phyloP scores from a whole-genome alignment of 345 rosid species.

The Pistacia vera region DNA sequence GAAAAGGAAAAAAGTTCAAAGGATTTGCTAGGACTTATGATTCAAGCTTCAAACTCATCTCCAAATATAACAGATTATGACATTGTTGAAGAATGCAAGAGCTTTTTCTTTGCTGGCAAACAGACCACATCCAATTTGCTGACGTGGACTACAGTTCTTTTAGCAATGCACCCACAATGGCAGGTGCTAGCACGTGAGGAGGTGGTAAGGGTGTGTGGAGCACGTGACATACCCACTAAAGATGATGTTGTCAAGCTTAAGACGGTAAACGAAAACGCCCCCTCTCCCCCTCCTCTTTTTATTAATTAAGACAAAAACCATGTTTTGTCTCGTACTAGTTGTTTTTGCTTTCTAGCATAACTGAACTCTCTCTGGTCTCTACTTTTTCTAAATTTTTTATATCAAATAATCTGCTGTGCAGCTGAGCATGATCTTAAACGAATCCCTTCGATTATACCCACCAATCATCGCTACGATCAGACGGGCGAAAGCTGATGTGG shows the following conservation, averaged over 20 bases:
- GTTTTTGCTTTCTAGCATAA: constrained; percentile 9
- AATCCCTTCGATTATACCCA: constrained; percentile 71
- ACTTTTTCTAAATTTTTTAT: not conserved
- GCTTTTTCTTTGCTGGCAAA: constrained; percentile 93
- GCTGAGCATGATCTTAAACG: constrained; percentile 67
- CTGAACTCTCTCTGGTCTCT: constrained; percentile 1
- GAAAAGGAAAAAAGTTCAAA: constrained; percentile 33
- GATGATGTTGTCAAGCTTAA: constrained; percentile 76
- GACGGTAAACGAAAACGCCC: constrained; percentile 43
- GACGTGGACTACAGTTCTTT: constrained; percentile 82
- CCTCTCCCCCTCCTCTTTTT: not conserved
- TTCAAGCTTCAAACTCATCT: constrained; percentile 46
- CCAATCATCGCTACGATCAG: constrained; percentile 76
- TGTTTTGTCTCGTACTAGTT: constrained; percentile 19
- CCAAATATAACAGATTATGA: constrained; percentile 43
- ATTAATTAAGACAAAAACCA: not conserved
- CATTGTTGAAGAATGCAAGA: constrained; percentile 87
- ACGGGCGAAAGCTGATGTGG: constrained; percentile 55
- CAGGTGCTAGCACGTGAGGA: constrained; percentile 86
- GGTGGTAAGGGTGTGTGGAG: constrained; percentile 71
- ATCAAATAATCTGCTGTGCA: constrained; percentile 30
- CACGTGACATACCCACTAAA: constrained; percentile 74
- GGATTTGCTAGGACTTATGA: constrained; percentile 60
- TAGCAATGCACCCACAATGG: constrained; percentile 87
- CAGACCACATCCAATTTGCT: constrained; percentile 82